A percentile compares a stretch with the other conserved stretches of the same genome.
Evolutionary conservation across 768 basidiomycete species (phyloP).

Genomic region (Kwoniella heveanensis): DNA sequence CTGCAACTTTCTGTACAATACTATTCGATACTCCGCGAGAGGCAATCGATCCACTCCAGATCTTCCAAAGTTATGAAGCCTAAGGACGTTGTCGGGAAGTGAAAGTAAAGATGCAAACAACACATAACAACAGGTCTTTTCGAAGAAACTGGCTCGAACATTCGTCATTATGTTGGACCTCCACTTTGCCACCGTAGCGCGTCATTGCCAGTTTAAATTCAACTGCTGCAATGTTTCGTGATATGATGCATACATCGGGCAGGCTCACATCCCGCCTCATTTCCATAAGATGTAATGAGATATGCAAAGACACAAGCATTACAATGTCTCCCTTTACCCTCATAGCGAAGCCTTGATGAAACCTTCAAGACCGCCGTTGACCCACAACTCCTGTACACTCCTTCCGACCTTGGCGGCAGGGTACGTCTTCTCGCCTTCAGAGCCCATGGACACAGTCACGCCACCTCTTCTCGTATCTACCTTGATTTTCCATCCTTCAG

Average conservation of each 20-base stretch:
- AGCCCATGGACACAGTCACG: slow-evolving; percentile 63
- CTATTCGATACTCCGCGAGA: no score
- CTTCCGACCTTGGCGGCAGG: slow-evolving; percentile 75
- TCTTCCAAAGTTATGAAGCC: no score
- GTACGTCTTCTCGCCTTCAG: slow-evolving; percentile 63
- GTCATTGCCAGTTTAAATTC: not conserved
- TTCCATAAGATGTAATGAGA: no score
- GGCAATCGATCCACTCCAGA: no score
- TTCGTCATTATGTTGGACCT: not conserved
- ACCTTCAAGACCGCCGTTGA: slow-evolving; percentile 90
- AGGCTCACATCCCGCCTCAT: no score
- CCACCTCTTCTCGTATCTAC: slow-evolving; percentile 72
- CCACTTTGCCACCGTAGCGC: not conserved
- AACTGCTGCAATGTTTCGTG: not conserved
- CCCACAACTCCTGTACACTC: slow-evolving; percentile 97
- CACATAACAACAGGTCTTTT: not conserved
- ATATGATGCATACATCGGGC: no score
- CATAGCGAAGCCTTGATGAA: slow-evolving; percentile 64
- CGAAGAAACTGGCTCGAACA: no score
- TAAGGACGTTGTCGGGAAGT: no score
- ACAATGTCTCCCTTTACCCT: no score
- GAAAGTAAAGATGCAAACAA: no score
- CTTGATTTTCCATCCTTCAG: slow-evolving; percentile 67
- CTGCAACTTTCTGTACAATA: no score
- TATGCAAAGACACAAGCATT: no score